Base-by-base conservation (phyloP, 2,329 filamentous ascomycete species). In the Penicillium psychrosexuale region DNA sequence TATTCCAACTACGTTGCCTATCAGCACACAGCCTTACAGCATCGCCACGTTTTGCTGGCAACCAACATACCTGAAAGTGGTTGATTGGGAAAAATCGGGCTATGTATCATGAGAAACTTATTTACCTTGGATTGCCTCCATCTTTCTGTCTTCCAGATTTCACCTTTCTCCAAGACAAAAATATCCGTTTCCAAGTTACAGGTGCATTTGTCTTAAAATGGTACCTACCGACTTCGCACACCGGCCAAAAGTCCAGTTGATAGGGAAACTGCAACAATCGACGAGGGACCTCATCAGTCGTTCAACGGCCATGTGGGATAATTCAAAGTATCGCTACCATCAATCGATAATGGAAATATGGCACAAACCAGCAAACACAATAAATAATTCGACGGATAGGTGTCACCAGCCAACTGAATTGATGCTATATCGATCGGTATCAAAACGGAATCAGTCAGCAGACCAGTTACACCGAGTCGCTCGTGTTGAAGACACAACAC, bases 261-360 rank as follows among this genome's bases (percentile, higher is more conserved):
- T 49, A 17, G 36, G 39, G 5, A 61, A 54, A 51, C 56, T 42
- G 50, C 57, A 63, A 24, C 49, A 53, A 30, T 63, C 61, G 11
- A 63, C 54, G n/a, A 55, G 43, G 24, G 46, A 55, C 8, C 39
- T 56, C 7, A 46, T 55, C 22, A 43, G 47, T 38, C 55, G 55
- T 28, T 60, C 58, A 11, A 42, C 60, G 19, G 33, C 13, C 27
- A 31, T 47, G 4, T 60, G 53, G 50, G 36, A 31, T 15, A 49
- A 60, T 15, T 62, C 58, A 1, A 60, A 54, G 55, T 13, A 42
- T 43, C 34, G 43, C 43, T 58, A 43, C 19, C 53, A 56, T 11
- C 55, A 60, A 47, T 51, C 57, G 5, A 59, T 51, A 15, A 39
- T 52, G 51, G 57, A 60, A n/a, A 37, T 45, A 8, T 51, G 55